Evolutionary conservation across 2,329 filamentous ascomycete genomes (phyloP).

Genomic region (Aquanectria penicillioides): DNA sequence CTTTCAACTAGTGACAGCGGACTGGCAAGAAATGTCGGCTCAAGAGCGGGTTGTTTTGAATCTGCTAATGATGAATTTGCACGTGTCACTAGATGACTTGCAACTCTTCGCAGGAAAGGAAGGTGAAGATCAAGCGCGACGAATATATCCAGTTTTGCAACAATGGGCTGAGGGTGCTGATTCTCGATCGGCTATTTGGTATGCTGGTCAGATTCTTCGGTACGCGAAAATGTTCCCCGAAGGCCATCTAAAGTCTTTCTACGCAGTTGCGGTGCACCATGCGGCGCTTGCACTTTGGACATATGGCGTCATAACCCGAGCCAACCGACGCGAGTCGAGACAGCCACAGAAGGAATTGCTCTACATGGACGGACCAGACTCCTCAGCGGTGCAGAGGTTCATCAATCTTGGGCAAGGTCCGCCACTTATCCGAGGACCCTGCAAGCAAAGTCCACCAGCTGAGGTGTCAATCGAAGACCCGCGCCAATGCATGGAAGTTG

Average conservation of each 20-base stretch:
- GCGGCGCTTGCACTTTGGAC: constrained; percentile 75
- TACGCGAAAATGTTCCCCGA: constrained; percentile 65
- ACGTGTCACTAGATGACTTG: constrained; percentile 72
- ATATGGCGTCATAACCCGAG: constrained; percentile 68
- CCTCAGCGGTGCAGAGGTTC: constrained; percentile 64
- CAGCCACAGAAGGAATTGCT: constrained; percentile 52
- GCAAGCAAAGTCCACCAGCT: constrained; percentile 38
- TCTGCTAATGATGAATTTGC: constrained; percentile 70
- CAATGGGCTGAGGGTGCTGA: constrained; percentile 67
- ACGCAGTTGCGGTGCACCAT: constrained; percentile 75
- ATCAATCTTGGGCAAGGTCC: constrained; percentile 64
- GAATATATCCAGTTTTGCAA: constrained; percentile 66
- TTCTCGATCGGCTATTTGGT: constrained; percentile 71
- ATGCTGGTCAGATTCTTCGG: constrained; percentile 73
- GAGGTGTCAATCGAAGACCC: constrained; percentile 64
- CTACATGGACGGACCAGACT: constrained; percentile 67
- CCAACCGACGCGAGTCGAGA: constrained; percentile 46
- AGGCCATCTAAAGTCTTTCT: constrained; percentile 70
- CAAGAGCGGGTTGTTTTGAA: constrained; percentile 61
- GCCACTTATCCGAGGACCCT: constrained; percentile 58
- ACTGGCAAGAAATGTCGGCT: constrained; percentile 55
- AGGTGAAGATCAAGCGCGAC: constrained; percentile 71
- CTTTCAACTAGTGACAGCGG: constrained; percentile 55
- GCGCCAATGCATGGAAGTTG: constrained; percentile 66
- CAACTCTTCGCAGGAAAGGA: constrained; percentile 76